Evolutionary conservation across 176 grass and related monocot species (phyloP).

Genomic region (Avena atlantica): DNA sequence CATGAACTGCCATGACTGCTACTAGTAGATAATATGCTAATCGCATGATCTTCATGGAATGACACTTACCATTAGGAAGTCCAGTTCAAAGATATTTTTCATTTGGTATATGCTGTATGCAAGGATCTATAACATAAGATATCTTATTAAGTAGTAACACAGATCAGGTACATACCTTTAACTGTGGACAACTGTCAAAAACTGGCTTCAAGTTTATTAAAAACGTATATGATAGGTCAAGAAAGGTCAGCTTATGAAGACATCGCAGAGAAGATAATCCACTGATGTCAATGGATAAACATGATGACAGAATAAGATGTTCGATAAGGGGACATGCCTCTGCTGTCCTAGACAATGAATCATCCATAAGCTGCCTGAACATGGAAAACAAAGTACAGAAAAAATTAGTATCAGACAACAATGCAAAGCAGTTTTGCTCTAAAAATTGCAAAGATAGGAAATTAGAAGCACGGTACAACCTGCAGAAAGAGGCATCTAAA

Average conservation of each 20-base stretch:
- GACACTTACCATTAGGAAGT: background rate
- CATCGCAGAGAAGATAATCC: conserved; percentile 85
- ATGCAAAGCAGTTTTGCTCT: conserved; percentile 3
- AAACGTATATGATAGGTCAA: conserved; percentile 99
- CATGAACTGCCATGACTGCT: background rate
- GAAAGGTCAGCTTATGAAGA: conserved; percentile 73
- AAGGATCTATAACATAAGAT: background rate
- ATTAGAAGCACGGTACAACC: conserved; percentile 52
- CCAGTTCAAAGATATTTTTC: conserved; percentile 7
- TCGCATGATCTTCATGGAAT: background rate
- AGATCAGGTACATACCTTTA: conserved; percentile 60
- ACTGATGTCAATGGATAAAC: conserved; percentile 63
- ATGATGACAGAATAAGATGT: conserved; percentile 81
- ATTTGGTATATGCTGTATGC: conserved; percentile 1
- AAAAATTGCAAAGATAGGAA: conserved; percentile 3
- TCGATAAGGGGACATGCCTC: conserved; percentile 73
- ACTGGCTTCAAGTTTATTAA: conserved; percentile 85
- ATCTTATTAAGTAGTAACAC: background rate
- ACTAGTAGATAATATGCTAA: background rate
- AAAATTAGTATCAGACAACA: conserved; percentile 23
- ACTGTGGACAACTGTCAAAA: conserved; percentile 79
- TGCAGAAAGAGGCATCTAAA: conserved; percentile 98
- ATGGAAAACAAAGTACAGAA: conserved; percentile 46
- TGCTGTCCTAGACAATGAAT: conserved; percentile 72
- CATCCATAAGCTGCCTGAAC: conserved; percentile 79